A percentile compares a stretch with the other conserved stretches of the same genome.
These are phyloP conservation scores for Quambalaria eucalypti DNA, from an alignment of 1,284 basidiomycete genomes.

Conservation along the genomic window DNA sequence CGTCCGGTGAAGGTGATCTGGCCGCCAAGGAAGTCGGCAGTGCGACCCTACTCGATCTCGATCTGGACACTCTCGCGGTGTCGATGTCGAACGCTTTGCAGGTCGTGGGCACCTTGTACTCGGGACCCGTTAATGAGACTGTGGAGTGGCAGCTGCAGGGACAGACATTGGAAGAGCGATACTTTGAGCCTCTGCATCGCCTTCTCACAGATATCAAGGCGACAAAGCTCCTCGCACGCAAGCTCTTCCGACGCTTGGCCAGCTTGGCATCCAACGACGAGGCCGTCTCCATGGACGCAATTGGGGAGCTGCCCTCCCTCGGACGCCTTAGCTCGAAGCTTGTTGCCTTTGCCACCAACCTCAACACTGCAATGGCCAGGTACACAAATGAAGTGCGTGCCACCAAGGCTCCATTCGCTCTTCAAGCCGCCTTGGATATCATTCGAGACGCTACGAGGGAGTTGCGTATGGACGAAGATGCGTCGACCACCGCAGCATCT, in stretches of 20 bases:
- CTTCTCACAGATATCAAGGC: slow-evolving; percentile 29
- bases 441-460: slow-evolving; percentile 25
- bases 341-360: slow-evolving; percentile 25
- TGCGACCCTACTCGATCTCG: slow-evolving; percentile 36
- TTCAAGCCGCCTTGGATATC: slow-evolving; percentile 14
- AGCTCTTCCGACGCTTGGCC: slow-evolving; percentile 32
- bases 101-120: slow-evolving; percentile 22
- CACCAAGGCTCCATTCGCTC: slow-evolving; percentile 18
- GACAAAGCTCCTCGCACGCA: slow-evolving; percentile 36
- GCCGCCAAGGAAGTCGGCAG: slow-evolving; percentile 40
- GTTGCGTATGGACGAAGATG: not conserved
- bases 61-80: slow-evolving; percentile 42
- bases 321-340: slow-evolving; percentile 30
- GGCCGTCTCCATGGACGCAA: slow-evolving; percentile 31
- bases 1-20: slow-evolving; percentile 57
- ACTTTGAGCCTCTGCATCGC: slow-evolving; percentile 29
- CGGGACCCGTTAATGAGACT: slow-evolving; percentile 13
- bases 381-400: slow-evolving; percentile 25
- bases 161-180: slow-evolving; percentile 19
- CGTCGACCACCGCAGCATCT: not conserved
- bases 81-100: slow-evolving; percentile 35
- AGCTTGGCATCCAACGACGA: slow-evolving; percentile 34
- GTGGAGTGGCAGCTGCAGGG: slow-evolving; percentile 28
- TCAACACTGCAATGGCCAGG: slow-evolving; percentile 15
- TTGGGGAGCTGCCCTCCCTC: slow-evolving; percentile 29